Conservation (phyloP, 768 basidiomycete species). For the Hirschioporus abietinus region DNA sequence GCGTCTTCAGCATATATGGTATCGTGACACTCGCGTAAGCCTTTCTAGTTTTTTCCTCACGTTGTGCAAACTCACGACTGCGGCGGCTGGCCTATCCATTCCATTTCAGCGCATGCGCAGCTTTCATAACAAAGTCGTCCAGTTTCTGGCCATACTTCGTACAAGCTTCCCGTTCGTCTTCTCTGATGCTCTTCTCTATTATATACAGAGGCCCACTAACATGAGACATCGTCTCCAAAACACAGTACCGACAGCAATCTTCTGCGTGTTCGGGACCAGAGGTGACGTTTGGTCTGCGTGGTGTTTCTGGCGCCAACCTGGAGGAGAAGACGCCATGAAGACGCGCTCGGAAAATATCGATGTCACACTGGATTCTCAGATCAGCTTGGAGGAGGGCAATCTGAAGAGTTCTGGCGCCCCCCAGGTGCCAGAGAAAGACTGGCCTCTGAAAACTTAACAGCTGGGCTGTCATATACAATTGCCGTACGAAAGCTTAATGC, state of each 20-base stretch:
- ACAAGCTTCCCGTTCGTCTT: neutral
- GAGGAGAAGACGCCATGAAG: neutral
- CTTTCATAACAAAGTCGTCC: neutral
- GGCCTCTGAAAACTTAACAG: neutral
- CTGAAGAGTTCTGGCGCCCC: too few relatives aligned
- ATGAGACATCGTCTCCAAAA: neutral
- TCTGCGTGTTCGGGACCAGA: neutral
- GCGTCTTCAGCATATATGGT: neutral
- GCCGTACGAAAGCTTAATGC: too few relatives aligned
- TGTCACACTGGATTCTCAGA: neutral
- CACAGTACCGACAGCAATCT: neutral
- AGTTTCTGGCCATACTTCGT: neutral
- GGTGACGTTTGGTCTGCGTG: neutral
- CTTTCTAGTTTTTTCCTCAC: neutral
- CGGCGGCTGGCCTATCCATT: neutral
- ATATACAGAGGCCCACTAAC: neutral
- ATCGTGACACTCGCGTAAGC: neutral
- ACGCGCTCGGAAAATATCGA: neutral
- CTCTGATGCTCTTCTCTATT: neutral
- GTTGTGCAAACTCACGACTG: neutral
- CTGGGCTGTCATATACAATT: too few relatives aligned
- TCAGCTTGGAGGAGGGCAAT: neutral
- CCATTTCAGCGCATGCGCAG: neutral
- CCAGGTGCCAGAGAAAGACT: neutral
- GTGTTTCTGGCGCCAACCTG: neutral